These are phyloP conservation scores for Globisporangium sylvaticum DNA, from an alignment of 352 stramenopile species.

Conservation along the genomic window DNA sequence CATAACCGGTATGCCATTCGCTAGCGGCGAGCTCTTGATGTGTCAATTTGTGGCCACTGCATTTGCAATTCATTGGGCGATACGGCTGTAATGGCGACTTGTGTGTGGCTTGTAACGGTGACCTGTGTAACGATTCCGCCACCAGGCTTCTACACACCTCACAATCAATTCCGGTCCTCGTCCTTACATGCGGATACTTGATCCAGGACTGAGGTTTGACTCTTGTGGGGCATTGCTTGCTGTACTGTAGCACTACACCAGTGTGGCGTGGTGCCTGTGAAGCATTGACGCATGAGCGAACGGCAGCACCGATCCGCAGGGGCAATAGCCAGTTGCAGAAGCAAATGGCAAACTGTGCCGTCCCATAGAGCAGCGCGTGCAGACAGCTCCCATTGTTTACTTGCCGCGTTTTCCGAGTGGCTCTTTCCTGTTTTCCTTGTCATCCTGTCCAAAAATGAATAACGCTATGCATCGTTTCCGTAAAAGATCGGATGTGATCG, in stretches of 20 bases:
- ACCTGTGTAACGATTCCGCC: background rate
- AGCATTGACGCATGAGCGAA: background rate
- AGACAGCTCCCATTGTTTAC: background rate
- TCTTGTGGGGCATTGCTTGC: too few relatives aligned
- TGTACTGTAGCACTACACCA: background rate
- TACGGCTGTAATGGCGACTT: background rate
- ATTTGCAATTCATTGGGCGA: background rate
- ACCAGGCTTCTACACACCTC: background rate
- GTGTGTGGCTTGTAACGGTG: background rate
- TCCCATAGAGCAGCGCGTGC: background rate
- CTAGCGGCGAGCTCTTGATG: background rate
- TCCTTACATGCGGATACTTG: background rate
- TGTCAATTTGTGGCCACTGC: background rate
- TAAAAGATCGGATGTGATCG: background rate
- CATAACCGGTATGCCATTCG: too few relatives aligned
- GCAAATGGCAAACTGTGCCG: background rate
- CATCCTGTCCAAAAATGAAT: background rate
- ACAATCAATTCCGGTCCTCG: background rate
- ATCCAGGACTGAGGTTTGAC: too few relatives aligned
- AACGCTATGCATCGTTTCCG: background rate
- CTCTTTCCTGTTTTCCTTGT: background rate
- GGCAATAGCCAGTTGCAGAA: background rate
- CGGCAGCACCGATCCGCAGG: too few relatives aligned
- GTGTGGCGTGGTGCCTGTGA: background rate
- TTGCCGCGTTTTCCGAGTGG: background rate